Percentiles rank a stretch among this genome's conserved stretches.
Conservation (phyloP, 2,329 filamentous ascomycete genomes). For the Acrocalymma vagum region DNA sequence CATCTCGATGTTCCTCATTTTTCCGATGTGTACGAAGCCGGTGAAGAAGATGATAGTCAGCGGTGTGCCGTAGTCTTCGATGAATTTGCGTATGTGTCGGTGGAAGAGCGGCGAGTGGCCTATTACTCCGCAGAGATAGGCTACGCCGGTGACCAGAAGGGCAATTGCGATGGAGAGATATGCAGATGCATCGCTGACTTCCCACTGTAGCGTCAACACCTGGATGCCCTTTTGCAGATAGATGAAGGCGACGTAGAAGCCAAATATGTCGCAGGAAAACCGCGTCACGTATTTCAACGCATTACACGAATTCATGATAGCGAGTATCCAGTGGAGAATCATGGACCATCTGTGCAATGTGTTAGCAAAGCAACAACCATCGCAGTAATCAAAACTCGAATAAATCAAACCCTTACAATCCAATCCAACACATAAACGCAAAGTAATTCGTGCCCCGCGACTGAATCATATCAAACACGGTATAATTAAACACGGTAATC, state of each 20-base stretch:
- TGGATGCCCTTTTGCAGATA: slow-evolving; percentile 92
- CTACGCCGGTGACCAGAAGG: slow-evolving; percentile 79
- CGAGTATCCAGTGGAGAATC: slow-evolving; percentile 84
- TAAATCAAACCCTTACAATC: slow-evolving; percentile 65
- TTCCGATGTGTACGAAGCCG: slow-evolving; percentile 85
- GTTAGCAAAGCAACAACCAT: neutral
- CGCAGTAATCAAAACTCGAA: too few relatives aligned
- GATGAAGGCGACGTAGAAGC: slow-evolving; percentile 91
- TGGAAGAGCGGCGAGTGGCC: slow-evolving; percentile 77
- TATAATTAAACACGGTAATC: slow-evolving; percentile 94
- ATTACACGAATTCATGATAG: slow-evolving; percentile 87
- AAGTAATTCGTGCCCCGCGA: slow-evolving; percentile 83
- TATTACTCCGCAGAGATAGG: slow-evolving; percentile 76
- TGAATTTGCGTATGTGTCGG: slow-evolving; percentile 78
- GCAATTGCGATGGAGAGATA: slow-evolving; percentile 82
- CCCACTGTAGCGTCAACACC: slow-evolving; percentile 79
- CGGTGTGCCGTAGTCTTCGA: slow-evolving; percentile 90
- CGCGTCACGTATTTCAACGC: slow-evolving; percentile 87
- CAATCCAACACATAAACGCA: slow-evolving; percentile 92
- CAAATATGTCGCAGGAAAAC: slow-evolving; percentile 93
- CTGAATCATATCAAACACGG: slow-evolving; percentile 86
- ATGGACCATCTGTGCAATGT: slow-evolving; percentile 76
- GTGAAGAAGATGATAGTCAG: slow-evolving; percentile 77
- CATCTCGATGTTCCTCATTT: slow-evolving; percentile 76
- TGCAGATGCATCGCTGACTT: slow-evolving; percentile 65